These are phyloP conservation scores for Rhizopus delemar DNA, from an alignment of 371 early-diverging fungal genomes.

Conservation along the genomic window DNA sequence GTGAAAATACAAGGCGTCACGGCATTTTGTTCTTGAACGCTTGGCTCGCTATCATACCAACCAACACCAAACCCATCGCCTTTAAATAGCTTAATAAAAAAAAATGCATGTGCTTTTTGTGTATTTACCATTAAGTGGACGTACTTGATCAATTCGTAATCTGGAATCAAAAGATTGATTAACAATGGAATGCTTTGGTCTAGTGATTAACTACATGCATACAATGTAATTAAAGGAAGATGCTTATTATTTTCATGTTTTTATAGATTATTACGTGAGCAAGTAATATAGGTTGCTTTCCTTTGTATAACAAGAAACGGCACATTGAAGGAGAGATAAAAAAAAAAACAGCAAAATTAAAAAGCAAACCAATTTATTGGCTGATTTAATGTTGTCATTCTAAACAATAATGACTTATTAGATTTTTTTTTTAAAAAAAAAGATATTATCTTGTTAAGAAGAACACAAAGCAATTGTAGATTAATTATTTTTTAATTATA, in stretches of 20 bases:
- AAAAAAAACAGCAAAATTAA: no score
- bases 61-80: conserved; percentile 89
- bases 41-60: conserved; percentile 66
- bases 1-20: conserved; percentile 83
- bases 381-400: no score
- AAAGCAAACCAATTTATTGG: no score
- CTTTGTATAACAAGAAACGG: conserved; percentile 74
- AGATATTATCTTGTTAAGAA: no score
- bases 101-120: background rate
- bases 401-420: no score
- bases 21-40: conserved; percentile 30
- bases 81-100: conserved; percentile 13
- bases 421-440: no score
- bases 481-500: no score
- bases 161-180: conserved; percentile 79
- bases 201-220: conserved; percentile 55
- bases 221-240: background rate
- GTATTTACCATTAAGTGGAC: conserved; percentile 71
- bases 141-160: conserved; percentile 63
- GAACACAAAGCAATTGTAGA: no score
- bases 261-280: conserved; percentile 55
- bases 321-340: conserved; percentile 58
- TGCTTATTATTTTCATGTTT: background rate
- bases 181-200: conserved; percentile 84
- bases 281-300: conserved; percentile 72